These are phyloP conservation scores for Stylonectria norvegica DNA, from an alignment of 2,329 filamentous ascomycete species.

Conservation along the genomic window DNA sequence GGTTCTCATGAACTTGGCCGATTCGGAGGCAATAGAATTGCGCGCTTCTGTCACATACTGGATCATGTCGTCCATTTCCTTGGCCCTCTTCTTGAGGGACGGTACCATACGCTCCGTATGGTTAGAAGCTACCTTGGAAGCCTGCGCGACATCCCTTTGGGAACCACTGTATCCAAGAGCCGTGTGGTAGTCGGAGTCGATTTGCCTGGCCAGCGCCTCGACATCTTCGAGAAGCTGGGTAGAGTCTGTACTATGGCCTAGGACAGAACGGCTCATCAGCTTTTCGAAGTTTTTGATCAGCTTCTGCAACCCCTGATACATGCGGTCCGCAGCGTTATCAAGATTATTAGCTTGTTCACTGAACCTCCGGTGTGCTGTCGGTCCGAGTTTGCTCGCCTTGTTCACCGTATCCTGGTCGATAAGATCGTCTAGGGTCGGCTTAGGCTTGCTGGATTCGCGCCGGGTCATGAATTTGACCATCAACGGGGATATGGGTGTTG, in stretches of 20 bases:
- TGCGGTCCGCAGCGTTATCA: slow-evolving; percentile 55
- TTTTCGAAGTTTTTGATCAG: slow-evolving; percentile 63
- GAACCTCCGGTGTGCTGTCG: slow-evolving; percentile 57
- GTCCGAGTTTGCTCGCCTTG: slow-evolving; percentile 65
- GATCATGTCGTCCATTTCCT: slow-evolving; percentile 61
- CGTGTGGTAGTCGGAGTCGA: slow-evolving; percentile 80
- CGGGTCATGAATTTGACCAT: slow-evolving; percentile 65
- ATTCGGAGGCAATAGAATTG: slow-evolving; percentile 63
- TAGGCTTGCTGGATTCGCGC: slow-evolving; percentile 41
- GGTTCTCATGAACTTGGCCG: slow-evolving; percentile 72
- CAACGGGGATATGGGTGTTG: slow-evolving; percentile 60
- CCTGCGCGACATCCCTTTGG: slow-evolving; percentile 56
- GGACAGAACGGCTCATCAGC: slow-evolving; percentile 50
- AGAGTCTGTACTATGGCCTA: slow-evolving; percentile 61
- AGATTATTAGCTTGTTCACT: slow-evolving; percentile 57
- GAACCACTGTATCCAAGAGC: slow-evolving; percentile 66
- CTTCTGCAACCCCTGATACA: slow-evolving; percentile 59
- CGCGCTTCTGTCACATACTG: slow-evolving; percentile 61
- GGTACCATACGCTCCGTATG: slow-evolving; percentile 62
- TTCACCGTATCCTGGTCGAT: slow-evolving; percentile 71
- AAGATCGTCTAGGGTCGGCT: slow-evolving; percentile 67
- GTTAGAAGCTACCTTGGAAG: slow-evolving; percentile 60
- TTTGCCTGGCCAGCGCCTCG: slow-evolving; percentile 79
- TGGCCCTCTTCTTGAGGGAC: slow-evolving; percentile 51
- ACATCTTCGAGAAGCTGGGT: slow-evolving; percentile 76